Evolutionary conservation across 2,329 filamentous ascomycete genomes (phyloP).

Genomic region (Monosporascus ibericus): DNA sequence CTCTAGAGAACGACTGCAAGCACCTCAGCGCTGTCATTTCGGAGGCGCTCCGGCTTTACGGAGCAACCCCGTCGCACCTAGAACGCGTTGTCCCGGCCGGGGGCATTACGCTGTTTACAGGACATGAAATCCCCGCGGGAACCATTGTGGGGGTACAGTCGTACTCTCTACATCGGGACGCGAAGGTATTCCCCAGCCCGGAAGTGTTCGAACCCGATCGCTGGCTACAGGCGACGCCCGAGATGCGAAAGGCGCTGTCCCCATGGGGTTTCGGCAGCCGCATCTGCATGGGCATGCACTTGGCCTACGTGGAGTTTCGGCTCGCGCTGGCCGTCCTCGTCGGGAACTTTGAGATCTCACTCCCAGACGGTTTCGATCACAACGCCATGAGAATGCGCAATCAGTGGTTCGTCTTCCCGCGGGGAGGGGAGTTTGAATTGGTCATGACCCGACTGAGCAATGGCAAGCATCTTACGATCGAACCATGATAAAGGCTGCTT

Average conservation of each 20-base stretch:
- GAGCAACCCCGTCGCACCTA: background rate
- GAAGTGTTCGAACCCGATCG: background rate
- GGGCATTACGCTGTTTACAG: background rate
- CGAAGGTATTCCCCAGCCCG: background rate
- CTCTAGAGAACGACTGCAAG: background rate
- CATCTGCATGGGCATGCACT: constrained; percentile 1
- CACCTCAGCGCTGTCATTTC: background rate
- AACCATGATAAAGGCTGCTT: background rate
- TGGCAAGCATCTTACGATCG: background rate
- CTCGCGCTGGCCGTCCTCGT: background rate
- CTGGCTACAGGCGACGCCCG: background rate
- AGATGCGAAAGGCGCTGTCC: constrained; percentile 1
- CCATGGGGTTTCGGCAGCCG: background rate
- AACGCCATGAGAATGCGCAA: background rate
- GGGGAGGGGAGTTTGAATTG: background rate
- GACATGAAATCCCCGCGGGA: background rate
- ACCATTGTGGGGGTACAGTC: background rate
- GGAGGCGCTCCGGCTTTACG: background rate
- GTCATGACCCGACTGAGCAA: background rate
- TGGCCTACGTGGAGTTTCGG: background rate
- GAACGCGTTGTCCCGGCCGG: constrained; percentile 1
- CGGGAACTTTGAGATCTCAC: background rate
- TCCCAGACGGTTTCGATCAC: background rate
- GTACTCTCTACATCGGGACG: background rate
- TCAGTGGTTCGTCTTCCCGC: background rate